A percentile compares a stretch with the other conserved stretches of the same genome.
phyloP scores from a whole-genome alignment of 768 basidiomycete species.

The Termitomyces bulborhizus region DNA sequence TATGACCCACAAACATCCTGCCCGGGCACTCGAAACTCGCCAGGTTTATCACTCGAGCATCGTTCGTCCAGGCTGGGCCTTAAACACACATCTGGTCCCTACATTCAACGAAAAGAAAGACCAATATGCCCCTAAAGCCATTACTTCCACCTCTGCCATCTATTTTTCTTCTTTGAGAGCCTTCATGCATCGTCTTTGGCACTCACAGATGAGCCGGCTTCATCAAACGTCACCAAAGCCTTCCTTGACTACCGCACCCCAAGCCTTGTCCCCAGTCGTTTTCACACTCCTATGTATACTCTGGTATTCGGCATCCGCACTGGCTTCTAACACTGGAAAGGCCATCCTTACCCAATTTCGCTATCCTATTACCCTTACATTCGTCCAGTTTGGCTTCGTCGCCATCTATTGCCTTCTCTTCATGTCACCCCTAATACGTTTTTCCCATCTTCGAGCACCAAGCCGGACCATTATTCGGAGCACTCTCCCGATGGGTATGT shows the following conservation, averaged over 20 bases:
- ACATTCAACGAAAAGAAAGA: constrained; percentile 26
- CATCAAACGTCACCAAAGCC: constrained; percentile 19
- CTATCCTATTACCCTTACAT: constrained; percentile 94
- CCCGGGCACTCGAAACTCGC: constrained; percentile 20
- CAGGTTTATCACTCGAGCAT: constrained; percentile 15
- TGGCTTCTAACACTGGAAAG: constrained; percentile 97
- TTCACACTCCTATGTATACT: constrained; percentile 82
- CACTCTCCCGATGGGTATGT: constrained; percentile 93
- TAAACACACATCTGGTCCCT: constrained; percentile 24
- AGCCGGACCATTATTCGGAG: constrained; percentile 65
- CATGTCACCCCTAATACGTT: constrained; percentile 69
- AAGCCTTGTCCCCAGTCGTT: constrained; percentile 28
- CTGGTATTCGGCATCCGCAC: constrained; percentile 91
- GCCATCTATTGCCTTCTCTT: constrained; percentile 79
- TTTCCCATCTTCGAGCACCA: constrained; percentile 64
- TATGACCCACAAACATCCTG: constrained; percentile 20
- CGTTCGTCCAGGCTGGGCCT: constrained; percentile 21
- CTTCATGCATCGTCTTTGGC: constrained; percentile 18
- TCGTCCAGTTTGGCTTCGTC: constrained; percentile 96
- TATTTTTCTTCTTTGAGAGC: constrained; percentile 21
- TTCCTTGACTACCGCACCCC: constrained; percentile 23
- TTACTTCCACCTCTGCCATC: constrained; percentile 17
- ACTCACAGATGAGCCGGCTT: constrained; percentile 20
- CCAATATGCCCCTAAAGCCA: constrained; percentile 21
- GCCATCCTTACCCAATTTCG: constrained; percentile 88